Conservation (phyloP, 1,284 basidiomycete species). For the Amylostereum chailletii region DNA sequence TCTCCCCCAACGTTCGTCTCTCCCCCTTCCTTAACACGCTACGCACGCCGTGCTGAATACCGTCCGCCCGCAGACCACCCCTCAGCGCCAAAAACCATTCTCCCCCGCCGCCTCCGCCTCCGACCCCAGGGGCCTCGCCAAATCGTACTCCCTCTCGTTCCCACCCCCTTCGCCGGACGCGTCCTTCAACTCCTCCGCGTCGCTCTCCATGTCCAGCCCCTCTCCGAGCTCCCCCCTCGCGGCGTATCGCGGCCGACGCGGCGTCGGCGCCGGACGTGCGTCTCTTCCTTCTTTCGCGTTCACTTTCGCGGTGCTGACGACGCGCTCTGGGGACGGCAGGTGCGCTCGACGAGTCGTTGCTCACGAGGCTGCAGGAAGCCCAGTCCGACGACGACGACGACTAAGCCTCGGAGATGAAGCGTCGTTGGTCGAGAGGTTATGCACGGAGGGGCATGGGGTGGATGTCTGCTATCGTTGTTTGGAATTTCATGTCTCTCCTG, state of each 20-base stretch:
- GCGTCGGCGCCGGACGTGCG: not conserved
- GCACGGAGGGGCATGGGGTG: too few species aligned
- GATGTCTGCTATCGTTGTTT: too few species aligned
- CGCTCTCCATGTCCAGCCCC: not conserved
- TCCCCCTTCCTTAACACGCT: not conserved
- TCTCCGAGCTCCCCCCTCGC: not conserved
- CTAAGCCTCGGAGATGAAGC: too few species aligned
- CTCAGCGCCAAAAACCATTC: not conserved
- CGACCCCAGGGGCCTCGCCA: not conserved
- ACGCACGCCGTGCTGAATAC: not conserved
- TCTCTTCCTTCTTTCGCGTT: not conserved
- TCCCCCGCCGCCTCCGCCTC: not conserved
- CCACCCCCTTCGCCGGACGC: not conserved
- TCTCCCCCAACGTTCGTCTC: not conserved
- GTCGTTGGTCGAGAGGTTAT: too few species aligned
- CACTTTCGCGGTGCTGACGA: not conserved
- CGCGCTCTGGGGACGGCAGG: not conserved
- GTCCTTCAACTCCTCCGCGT: not conserved
- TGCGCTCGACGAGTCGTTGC: conserved; percentile 1
- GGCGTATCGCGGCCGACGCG: not conserved
- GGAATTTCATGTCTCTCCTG: too few species aligned
- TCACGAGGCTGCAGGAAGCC: not conserved
- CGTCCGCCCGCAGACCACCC: not conserved
- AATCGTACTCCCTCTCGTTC: not conserved
- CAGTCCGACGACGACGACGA: not conserved